Percentiles rank a stretch among this genome's conserved stretches.
These are phyloP conservation scores for Aspergillus hiratsukae DNA, from an alignment of 2,329 filamentous ascomycete species.

Conservation along the genomic window DNA sequence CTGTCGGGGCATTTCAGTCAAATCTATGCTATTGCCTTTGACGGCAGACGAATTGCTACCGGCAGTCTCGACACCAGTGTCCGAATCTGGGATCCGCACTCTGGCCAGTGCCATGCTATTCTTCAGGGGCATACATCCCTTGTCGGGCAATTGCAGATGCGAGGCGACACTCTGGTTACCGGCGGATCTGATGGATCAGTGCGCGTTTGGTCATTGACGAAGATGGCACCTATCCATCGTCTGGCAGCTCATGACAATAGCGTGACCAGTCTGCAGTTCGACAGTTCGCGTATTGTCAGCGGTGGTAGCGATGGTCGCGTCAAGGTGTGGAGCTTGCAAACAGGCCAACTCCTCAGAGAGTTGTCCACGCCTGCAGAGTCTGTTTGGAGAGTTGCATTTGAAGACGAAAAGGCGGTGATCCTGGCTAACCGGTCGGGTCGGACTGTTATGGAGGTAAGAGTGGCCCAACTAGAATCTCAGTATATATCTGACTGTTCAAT, in stretches of 20 bases:
- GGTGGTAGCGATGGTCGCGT: slow-evolving; percentile 96
- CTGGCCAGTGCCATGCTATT: slow-evolving; percentile 82
- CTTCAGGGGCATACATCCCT: slow-evolving; percentile 95
- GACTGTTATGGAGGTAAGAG: slow-evolving; percentile 92
- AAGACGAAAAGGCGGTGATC: slow-evolving; percentile 96
- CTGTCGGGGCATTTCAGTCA: slow-evolving; percentile 95
- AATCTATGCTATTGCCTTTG: slow-evolving; percentile 97
- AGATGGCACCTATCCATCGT: slow-evolving; percentile 87
- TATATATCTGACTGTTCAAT: slow-evolving; percentile 21
- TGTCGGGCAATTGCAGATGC: slow-evolving; percentile 94
- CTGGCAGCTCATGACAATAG: slow-evolving; percentile 97
- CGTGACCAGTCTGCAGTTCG: slow-evolving; percentile 95
- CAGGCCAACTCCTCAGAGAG: slow-evolving; percentile 83
- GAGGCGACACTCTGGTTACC: slow-evolving; percentile 88
- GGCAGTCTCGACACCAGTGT: slow-evolving; percentile 96
- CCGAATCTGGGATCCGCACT: slow-evolving; percentile 88
- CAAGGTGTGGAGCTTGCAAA: slow-evolving; percentile 96
- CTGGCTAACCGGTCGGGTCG: slow-evolving; percentile 79
- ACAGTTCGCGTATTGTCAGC: slow-evolving; percentile 90
- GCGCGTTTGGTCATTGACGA: slow-evolving; percentile 88
- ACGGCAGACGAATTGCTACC: slow-evolving; percentile 87
- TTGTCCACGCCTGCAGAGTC: slow-evolving; percentile 87
- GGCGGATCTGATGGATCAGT: slow-evolving; percentile 95
- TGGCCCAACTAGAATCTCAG: neutral
- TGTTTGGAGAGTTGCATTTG: slow-evolving; percentile 96